Conservation (phyloP, 345 rosid species). For the Salix caprea region DNA sequence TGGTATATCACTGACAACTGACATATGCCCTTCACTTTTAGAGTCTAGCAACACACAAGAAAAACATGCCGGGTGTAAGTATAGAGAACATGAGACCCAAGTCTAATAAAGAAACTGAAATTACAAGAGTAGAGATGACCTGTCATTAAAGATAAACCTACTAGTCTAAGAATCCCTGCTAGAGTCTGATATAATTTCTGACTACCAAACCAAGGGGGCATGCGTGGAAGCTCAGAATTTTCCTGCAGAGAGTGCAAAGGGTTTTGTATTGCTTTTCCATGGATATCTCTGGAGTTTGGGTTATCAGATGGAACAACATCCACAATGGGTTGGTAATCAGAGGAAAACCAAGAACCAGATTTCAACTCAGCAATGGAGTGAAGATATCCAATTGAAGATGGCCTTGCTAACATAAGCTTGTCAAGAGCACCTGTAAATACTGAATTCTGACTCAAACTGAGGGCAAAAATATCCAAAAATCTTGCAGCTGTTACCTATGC, state of each 20-base stretch:
- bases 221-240: constrained; percentile 53
- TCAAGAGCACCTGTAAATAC: constrained; percentile 69
- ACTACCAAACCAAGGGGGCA: constrained; percentile 92
- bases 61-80: constrained; percentile 22
- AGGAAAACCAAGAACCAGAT: constrained; percentile 34
- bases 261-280: constrained; percentile 23
- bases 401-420: constrained; percentile 54
- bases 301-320: constrained; percentile 34
- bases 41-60: constrained; percentile 45
- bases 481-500: constrained; percentile 72
- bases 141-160: constrained; percentile 77
- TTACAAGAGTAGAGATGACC: constrained; percentile 51
- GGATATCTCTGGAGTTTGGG: constrained; percentile 24
- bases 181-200: constrained; percentile 67
- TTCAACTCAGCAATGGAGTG: constrained; percentile 70
- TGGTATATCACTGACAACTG: constrained; percentile 70
- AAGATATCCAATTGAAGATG: constrained; percentile 64
- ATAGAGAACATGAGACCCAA: constrained; percentile 12
- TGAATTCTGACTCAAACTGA: constrained; percentile 65
- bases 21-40: constrained; percentile 53
- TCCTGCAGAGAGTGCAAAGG: constrained; percentile 25
- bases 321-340: constrained; percentile 21
- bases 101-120: constrained; percentile 14
- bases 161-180: constrained; percentile 78
- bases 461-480: constrained; percentile 72